A percentile compares a stretch with the other conserved stretches of the same genome.
These are phyloP conservation scores for Sugiyamaella boreocaroliniensis DNA, from an alignment of 805 yeast species.

Conservation along the genomic window DNA sequence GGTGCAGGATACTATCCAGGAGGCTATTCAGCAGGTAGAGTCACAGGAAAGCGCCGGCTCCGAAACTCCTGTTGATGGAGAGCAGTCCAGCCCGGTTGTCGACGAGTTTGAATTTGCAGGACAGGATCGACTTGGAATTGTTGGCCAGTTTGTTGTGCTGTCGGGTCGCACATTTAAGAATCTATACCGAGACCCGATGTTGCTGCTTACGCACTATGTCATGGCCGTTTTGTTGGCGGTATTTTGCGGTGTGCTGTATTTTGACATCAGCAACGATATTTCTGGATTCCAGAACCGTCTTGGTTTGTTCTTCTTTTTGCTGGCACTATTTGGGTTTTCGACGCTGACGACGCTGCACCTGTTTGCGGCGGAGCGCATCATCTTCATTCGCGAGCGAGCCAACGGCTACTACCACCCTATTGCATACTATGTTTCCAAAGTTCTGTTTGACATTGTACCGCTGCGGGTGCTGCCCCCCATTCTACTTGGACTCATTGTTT, in stretches of 20 bases:
- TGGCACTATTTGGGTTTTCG: constrained; percentile 90
- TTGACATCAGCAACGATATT: constrained; percentile 76
- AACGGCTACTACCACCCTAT: constrained; percentile 88
- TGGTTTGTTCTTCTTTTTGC: constrained; percentile 84
- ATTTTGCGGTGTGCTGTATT: constrained; percentile 82
- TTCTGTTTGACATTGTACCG: constrained; percentile 88
- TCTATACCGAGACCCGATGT: constrained; percentile 83
- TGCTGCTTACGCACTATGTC: constrained; percentile 77
- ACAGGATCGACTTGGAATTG: constrained; percentile 48
- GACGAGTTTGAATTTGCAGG: constrained; percentile 12
- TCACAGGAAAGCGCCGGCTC: constrained; percentile 21
- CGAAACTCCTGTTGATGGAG: constrained; percentile 18
- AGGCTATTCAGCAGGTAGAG: constrained; percentile 4
- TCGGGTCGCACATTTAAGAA: constrained; percentile 87
- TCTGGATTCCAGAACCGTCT: constrained; percentile 94
- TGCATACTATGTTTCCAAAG: constrained; percentile 78
- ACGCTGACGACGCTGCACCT: constrained; percentile 87
- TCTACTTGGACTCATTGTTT: constrained; percentile 67
- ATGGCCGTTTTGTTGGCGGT: constrained; percentile 70
- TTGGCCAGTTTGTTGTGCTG: constrained; percentile 62
- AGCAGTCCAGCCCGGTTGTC: constrained; percentile 18
- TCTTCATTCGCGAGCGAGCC: constrained; percentile 87
- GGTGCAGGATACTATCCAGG: constrained; percentile 23
- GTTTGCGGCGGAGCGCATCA: constrained; percentile 80
- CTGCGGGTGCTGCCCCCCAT: constrained; percentile 89